Percentiles rank a stretch among this genome's conserved stretches.
These are phyloP conservation scores for Claviceps sorghi DNA, from an alignment of 2,329 filamentous ascomycete genomes.

Conservation along the genomic window DNA sequence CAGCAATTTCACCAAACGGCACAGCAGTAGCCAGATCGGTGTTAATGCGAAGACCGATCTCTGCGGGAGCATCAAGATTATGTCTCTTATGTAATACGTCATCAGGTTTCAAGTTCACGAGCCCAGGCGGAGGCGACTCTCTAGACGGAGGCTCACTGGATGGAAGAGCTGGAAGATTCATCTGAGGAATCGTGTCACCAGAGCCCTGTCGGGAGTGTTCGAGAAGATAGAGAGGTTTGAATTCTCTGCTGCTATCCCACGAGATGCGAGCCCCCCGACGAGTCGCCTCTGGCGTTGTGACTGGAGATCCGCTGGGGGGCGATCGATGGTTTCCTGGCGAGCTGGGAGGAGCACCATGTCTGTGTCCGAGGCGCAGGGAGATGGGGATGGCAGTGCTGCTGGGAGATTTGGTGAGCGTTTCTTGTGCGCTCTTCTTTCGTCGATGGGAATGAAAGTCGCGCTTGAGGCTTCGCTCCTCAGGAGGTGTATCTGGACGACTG, in stretches of 20 bases:
- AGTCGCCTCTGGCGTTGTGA: conserved; percentile 20
- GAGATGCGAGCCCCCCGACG: conserved; percentile 35
- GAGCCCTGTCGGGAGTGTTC: conserved; percentile 40
- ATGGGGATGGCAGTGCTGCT: conserved; percentile 45
- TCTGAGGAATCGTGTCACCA: conserved; percentile 17
- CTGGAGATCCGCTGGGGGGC: conserved; percentile 23
- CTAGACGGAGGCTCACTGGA: conserved; percentile 24
- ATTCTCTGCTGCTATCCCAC: conserved; percentile 52
- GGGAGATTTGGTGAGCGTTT: conserved; percentile 33
- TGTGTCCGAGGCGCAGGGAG: conserved; percentile 36
- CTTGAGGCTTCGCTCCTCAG: conserved; percentile 28
- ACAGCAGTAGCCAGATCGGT: conserved; percentile 20
- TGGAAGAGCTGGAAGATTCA: conserved; percentile 34
- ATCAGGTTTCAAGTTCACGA: conserved; percentile 13
- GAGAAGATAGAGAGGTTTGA: conserved; percentile 70
- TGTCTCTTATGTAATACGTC: conserved; percentile 15
- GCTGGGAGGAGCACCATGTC: conserved; percentile 23
- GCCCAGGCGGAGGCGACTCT: conserved; percentile 20
- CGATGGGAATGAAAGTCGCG: conserved; percentile 27
- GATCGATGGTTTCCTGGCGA: conserved; percentile 25
- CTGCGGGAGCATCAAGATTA: conserved; percentile 9
- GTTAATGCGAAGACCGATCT: conserved; percentile 24
- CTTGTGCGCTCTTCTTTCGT: conserved; percentile 34
- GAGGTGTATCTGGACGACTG: conserved; percentile 43
- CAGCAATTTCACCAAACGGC: conserved; percentile 33